Evolutionary conservation across 495 filamentous ascomycete species (phyloP).

Genomic region (Amphirosellinia nigrospora): DNA sequence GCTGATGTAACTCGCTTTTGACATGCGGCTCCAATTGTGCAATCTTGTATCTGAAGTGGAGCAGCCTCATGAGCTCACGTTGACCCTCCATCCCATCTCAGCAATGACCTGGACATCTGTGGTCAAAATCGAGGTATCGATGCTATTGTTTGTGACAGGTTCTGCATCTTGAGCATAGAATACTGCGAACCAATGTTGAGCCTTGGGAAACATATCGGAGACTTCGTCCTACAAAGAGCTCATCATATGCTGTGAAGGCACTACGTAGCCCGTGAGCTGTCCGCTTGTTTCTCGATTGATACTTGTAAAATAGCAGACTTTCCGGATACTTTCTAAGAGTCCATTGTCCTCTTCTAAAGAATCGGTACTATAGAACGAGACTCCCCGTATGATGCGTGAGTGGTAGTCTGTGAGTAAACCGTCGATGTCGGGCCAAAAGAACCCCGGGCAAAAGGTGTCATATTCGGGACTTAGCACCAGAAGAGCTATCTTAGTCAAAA

Average conservation of each 20-base stretch:
- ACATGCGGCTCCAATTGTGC: too few relatives aligned
- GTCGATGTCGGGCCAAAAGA: neutral
- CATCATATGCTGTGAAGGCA: neutral
- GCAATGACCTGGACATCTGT: neutral
- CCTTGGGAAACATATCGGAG: neutral
- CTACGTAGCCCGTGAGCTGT: neutral
- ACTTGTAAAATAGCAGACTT: neutral
- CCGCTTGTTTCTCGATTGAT: neutral
- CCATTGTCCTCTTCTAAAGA: neutral
- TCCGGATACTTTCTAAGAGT: neutral
- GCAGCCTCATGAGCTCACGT: neutral
- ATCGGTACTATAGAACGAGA: neutral
- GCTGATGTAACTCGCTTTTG: neutral
- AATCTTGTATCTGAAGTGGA: neutral
- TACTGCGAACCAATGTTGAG: neutral
- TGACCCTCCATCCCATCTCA: neutral
- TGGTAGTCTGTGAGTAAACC: neutral
- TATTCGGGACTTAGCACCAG: neutral
- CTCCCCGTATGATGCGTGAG: neutral
- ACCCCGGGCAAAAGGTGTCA: neutral
- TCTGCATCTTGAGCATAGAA: neutral
- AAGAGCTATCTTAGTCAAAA: neutral
- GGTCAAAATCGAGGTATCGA: neutral
- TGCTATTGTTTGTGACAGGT: neutral
- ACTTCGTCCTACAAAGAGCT: neutral